These are phyloP conservation scores for Debaryomyces robertsiae DNA, from an alignment of 1,139 yeast genomes.

Conservation along the genomic window DNA sequence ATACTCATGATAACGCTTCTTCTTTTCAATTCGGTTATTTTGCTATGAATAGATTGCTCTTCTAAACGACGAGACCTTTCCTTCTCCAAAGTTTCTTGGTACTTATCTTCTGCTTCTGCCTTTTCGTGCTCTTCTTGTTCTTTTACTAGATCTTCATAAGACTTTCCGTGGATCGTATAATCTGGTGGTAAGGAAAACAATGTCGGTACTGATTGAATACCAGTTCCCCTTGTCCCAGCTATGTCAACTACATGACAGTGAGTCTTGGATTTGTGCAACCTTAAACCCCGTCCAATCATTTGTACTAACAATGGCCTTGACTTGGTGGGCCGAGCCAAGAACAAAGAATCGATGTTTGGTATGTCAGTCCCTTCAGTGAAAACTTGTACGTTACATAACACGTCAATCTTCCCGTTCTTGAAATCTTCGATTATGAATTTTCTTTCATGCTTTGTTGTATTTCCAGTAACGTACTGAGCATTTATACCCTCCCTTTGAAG, in stretches of 20 bases:
- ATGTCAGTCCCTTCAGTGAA: slow-evolving; percentile 96
- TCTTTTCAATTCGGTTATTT: slow-evolving; percentile 19
- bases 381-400: slow-evolving; percentile 83
- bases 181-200: slow-evolving; percentile 48
- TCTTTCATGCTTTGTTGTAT: slow-evolving; percentile 58
- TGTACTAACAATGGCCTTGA: slow-evolving; percentile 75
- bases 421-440: slow-evolving; percentile 58
- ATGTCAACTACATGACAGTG: slow-evolving; percentile 79
- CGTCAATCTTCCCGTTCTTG: slow-evolving; percentile 62
- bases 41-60: slow-evolving; percentile 17
- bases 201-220: slow-evolving; percentile 64
- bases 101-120: slow-evolving; percentile 16
- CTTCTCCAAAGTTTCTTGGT: slow-evolving; percentile 19
- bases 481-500: slow-evolving; percentile 64
- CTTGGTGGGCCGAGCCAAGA: slow-evolving; percentile 79
- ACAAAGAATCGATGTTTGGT: slow-evolving; percentile 82
- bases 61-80: slow-evolving; percentile 21
- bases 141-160: slow-evolving; percentile 27
- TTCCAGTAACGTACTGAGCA: slow-evolving; percentile 75
- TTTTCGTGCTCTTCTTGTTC: slow-evolving; percentile 25
- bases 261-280: slow-evolving; percentile 61
- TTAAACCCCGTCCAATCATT: slow-evolving; percentile 90
- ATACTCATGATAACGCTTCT: slow-evolving; percentile 20
- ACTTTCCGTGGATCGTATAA: slow-evolving; percentile 32
- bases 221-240: slow-evolving; percentile 61